These are phyloP conservation scores for Suhomyces sp. DNA, from an alignment of 805 yeast genomes.

Conservation along the genomic window DNA sequence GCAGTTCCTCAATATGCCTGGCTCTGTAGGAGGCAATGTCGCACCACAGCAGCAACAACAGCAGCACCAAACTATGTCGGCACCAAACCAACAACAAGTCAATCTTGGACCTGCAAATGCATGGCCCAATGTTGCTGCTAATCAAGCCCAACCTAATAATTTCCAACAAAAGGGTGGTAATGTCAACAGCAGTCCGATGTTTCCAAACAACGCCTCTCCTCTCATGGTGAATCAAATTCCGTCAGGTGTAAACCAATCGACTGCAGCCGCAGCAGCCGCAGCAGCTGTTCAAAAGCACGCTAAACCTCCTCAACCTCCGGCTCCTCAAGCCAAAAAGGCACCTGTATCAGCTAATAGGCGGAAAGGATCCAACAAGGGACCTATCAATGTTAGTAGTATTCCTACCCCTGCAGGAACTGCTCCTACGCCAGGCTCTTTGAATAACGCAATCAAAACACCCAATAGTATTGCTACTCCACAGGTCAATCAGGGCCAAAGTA, in stretches of 20 bases:
- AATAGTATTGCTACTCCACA: conserved; percentile 44
- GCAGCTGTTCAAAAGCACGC: conserved; percentile 1
- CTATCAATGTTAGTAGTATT: conserved; percentile 22
- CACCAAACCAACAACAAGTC: conserved; percentile 4
- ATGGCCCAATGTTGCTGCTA: conserved; percentile 15
- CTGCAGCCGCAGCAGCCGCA: conserved; percentile 1
- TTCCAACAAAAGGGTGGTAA: conserved; percentile 7
- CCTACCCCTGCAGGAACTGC: conserved; percentile 37
- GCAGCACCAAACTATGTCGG: not conserved
- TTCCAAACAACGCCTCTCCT: conserved; percentile 17
- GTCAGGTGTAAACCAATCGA: conserved; percentile 1
- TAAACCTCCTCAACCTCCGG: conserved; percentile 4
- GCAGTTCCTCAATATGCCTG: conserved; percentile 3
- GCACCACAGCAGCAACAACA: conserved; percentile 6
- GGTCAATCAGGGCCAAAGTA: conserved; percentile 32
- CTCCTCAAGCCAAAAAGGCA: conserved; percentile 8
- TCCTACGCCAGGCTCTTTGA: conserved; percentile 38
- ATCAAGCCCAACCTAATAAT: conserved; percentile 3
- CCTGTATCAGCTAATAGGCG: conserved; percentile 15
- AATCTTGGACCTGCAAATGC: conserved; percentile 11
- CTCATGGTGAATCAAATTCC: conserved; percentile 4
- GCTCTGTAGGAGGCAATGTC: conserved; percentile 10
- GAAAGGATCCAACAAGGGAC: conserved; percentile 22
- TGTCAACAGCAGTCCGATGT: conserved; percentile 25
- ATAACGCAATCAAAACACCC: conserved; percentile 42